phyloP scores from a whole-genome alignment of 169 alveolate genomes.

The Toxoplasma gondii region DNA sequence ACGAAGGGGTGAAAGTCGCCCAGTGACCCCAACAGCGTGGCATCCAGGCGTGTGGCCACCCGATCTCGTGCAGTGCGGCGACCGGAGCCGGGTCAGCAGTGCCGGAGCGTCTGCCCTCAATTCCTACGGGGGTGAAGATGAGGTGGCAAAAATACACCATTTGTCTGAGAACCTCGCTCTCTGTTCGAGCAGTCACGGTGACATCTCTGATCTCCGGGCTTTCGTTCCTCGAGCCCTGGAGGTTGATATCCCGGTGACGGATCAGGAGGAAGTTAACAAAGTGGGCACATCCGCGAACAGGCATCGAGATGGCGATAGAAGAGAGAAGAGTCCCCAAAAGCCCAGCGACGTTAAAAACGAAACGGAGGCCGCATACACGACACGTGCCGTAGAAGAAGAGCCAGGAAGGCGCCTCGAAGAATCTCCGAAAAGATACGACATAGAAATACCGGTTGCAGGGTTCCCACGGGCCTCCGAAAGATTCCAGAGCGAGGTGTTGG shows the following conservation, averaged over 20 bases:
- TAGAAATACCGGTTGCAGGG: no score
- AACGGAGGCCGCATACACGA: no score
- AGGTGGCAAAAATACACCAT: not conserved
- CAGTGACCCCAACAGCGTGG: not conserved
- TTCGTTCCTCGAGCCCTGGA: not conserved
- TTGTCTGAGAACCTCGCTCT: constrained; percentile 6
- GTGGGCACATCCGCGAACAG: not conserved
- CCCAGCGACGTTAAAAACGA: no score
- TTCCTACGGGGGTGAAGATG: not conserved
- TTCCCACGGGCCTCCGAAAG: not conserved
- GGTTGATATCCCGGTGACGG: not conserved
- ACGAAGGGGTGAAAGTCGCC: not conserved
- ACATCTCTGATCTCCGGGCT: not conserved
- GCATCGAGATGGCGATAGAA: not conserved
- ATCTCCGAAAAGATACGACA: no score
- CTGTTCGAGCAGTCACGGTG: not conserved
- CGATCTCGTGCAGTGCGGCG: not conserved
- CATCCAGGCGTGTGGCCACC: constrained; percentile 1
- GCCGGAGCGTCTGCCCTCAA: not conserved
- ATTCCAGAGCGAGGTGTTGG: not conserved
- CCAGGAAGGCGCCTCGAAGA: no score
- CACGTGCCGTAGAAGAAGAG: no score
- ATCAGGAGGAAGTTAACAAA: not conserved
- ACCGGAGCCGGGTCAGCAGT: not conserved
- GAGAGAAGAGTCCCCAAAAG: no score